A percentile compares a stretch with the other conserved stretches of the same genome.
phyloP scores from a whole-genome alignment of 805 yeast genomes.

The Kluyveromyces dobzhanskii region DNA sequence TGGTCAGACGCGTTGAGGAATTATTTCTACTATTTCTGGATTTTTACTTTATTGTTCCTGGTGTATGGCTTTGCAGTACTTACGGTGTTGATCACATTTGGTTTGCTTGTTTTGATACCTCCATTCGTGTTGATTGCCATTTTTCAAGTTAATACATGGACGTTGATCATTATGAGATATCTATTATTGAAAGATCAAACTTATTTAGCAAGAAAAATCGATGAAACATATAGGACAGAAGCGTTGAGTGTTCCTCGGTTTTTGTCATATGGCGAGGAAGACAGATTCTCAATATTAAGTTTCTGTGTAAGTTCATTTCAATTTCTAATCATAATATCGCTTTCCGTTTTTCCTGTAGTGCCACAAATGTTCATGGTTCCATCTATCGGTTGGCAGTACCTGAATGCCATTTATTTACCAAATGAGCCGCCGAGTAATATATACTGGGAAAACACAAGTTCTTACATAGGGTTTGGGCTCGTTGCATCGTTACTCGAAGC shows the following conservation, averaged over 20 bases:
- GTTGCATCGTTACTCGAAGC: constrained; percentile 43
- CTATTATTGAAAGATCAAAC: constrained; percentile 2
- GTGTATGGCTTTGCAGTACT: neutral
- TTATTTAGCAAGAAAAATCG: constrained; percentile 3
- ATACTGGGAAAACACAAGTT: constrained; percentile 26
- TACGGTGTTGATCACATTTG: neutral
- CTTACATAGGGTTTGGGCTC: constrained; percentile 44
- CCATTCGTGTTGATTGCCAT: neutral
- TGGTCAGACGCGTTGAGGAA: constrained; percentile 5
- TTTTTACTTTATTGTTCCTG: neutral
- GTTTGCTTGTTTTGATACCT: constrained; percentile 1
- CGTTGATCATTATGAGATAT: constrained; percentile 1
- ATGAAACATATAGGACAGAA: constrained; percentile 1
- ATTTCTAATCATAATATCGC: neutral
- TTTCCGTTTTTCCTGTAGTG: neutral
- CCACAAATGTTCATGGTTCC: constrained; percentile 1
- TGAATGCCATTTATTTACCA: constrained; percentile 1
- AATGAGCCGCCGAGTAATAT: neutral
- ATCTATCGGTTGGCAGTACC: constrained; percentile 3
- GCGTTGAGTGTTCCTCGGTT: neutral
- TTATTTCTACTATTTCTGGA: constrained; percentile 3
- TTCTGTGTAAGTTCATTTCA: neutral
- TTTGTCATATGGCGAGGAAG: neutral
- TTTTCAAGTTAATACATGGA: constrained; percentile 4
- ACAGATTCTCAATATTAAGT: neutral